A percentile compares a stretch with the other conserved stretches of the same genome.
phyloP scores from a whole-genome alignment of 169 alveolate genomes.

The Ichthyophthirius multifiliis region DNA sequence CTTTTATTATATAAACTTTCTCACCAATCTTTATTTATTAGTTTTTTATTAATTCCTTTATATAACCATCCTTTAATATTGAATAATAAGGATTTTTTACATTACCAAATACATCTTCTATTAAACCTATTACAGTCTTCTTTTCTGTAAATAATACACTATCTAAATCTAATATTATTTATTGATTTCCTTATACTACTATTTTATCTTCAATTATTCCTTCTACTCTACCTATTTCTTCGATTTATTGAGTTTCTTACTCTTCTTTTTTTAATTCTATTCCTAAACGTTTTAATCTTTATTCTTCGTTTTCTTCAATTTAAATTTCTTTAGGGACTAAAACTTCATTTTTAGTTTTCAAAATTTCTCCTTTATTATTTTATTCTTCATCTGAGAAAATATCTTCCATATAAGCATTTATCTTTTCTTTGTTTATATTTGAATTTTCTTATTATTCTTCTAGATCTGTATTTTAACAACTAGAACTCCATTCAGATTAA shows the following conservation, averaged over 20 bases:
- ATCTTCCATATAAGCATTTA: background rate
- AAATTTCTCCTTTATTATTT: background rate
- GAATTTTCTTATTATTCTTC: background rate
- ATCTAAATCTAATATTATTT: conserved; percentile 16
- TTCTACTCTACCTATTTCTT: background rate
- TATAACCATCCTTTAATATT: conserved; percentile 14
- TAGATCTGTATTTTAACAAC: background rate
- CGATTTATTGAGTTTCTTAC: background rate
- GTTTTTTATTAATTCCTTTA: background rate
- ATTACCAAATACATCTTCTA: conserved; percentile 44
- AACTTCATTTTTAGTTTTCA: conserved; percentile 6
- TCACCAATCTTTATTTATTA: conserved; percentile 13
- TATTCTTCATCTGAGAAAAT: background rate
- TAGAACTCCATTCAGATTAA: conserved; percentile 7
- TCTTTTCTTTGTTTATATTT: background rate
- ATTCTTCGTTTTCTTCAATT: background rate
- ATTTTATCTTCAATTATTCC: background rate
- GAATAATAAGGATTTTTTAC: conserved; percentile 30
- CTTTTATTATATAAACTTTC: conserved; percentile 10
- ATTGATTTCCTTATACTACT: background rate
- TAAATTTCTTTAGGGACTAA: background rate
- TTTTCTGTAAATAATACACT: background rate
- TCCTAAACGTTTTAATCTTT: conserved; percentile 3
- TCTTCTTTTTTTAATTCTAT: too few species aligned
- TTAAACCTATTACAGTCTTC: conserved; percentile 19